These are phyloP conservation scores for Rossbeevera mucosa DNA, from an alignment of 768 basidiomycete species.

Conservation along the genomic window DNA sequence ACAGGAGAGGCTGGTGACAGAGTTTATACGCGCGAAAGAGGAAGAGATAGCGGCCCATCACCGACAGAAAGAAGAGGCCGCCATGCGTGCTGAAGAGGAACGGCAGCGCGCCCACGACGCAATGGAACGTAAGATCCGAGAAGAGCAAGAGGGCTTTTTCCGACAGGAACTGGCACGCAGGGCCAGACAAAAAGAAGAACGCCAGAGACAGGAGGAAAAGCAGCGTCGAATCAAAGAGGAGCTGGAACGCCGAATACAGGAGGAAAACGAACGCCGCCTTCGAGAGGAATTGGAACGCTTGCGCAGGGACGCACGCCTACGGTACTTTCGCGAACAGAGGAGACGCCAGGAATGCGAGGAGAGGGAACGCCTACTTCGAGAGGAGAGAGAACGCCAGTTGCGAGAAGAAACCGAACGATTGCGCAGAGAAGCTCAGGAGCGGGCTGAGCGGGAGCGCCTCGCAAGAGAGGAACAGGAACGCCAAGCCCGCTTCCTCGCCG, in stretches of 20 bases:
- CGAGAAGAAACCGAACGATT: slow-evolving; percentile 17
- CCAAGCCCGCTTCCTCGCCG: slow-evolving; percentile 18
- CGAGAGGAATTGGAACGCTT: slow-evolving; percentile 8
- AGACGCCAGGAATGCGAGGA: slow-evolving; percentile 4
- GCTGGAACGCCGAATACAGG: slow-evolving; percentile 9
- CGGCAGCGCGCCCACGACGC: slow-evolving; percentile 19
- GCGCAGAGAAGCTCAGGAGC: slow-evolving; percentile 5
- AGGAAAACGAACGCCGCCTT: not conserved
- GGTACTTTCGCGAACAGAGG: not conserved
- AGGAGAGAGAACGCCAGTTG: slow-evolving; percentile 2
- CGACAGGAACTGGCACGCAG: slow-evolving; percentile 6
- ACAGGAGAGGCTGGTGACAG: slow-evolving; percentile 18
- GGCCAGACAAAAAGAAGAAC: slow-evolving; percentile 14
- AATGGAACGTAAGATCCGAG: slow-evolving; percentile 19
- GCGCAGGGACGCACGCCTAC: not conserved
- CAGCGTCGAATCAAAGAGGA: slow-evolving; percentile 3
- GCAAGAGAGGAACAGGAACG: slow-evolving; percentile 20
- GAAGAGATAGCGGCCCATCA: slow-evolving; percentile 2
- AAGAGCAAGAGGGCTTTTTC: slow-evolving; percentile 18
- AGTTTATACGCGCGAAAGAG: slow-evolving; percentile 12
- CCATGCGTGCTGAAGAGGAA: slow-evolving; percentile 11
- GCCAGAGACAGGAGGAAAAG: not conserved
- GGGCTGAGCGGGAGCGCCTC: slow-evolving; percentile 13
- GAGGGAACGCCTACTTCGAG: slow-evolving; percentile 9
- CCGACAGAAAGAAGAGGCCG: slow-evolving; percentile 13